Evolutionary conservation across 2,329 filamentous ascomycete species (phyloP).

Genomic region (Botrytis tulipae): DNA sequence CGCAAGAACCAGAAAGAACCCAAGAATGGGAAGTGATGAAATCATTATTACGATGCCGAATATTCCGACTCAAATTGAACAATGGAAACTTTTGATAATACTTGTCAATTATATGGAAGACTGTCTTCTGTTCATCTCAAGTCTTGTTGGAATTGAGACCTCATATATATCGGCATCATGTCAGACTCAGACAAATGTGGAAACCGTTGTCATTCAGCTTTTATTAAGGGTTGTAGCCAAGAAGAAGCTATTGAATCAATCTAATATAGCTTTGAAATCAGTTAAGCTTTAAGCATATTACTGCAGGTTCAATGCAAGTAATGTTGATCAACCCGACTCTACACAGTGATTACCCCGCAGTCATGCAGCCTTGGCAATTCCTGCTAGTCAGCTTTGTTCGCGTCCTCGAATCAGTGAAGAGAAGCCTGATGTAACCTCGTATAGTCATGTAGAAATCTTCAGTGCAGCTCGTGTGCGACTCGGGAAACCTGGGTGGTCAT

Average conservation of each 20-base stretch:
- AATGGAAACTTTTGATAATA: neutral
- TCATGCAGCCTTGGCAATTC: constrained; percentile 4
- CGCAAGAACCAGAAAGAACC: neutral
- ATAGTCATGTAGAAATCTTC: neutral
- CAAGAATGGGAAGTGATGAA: neutral
- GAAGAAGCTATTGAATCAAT: constrained; percentile 1
- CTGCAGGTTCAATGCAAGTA: constrained; percentile 3
- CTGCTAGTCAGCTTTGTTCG: neutral
- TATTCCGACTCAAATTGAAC: neutral
- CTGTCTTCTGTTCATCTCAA: neutral
- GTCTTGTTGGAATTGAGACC: neutral
- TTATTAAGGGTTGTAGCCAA: neutral
- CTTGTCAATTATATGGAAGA: neutral
- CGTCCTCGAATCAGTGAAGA: neutral
- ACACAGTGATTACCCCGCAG: neutral
- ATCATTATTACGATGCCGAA: neutral
- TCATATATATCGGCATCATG: neutral
- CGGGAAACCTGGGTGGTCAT: neutral
- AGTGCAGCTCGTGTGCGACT: neutral
- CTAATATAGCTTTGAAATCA: neutral
- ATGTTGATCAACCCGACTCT: constrained; percentile 3
- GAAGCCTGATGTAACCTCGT: constrained; percentile 2
- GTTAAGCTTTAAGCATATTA: neutral
- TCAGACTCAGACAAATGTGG: neutral
- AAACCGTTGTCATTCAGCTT: neutral